Base-by-base conservation (phyloP, 345 rosid genomes). In the Raphanus raphanistrum region DNA sequence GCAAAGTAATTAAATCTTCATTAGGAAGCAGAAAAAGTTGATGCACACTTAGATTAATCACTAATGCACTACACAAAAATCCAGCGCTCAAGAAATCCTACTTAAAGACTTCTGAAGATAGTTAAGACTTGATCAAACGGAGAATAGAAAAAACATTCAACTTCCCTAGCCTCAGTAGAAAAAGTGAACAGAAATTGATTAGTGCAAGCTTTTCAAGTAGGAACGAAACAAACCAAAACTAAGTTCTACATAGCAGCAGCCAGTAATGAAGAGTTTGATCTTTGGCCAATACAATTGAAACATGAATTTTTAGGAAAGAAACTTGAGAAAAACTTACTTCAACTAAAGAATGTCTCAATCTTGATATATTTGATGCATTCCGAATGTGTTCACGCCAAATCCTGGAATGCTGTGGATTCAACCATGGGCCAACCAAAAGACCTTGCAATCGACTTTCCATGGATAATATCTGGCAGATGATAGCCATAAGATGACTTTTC, bases 351-450 rank as follows among this genome's bases (percentile, higher is more conserved):
- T 68, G 84, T 82, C 89, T 92, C 76, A 83, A 76, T 60, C 90
- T 81, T 21, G 76, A 81, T 79, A 92, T 29, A 75, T 83, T 85
- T 69, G 90, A 79, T 74, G 91, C 87, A 76, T 84, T 85, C 10
- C 86, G 79, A 71, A 86, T 74, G 73, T 81, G 84, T 84, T 83
- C 84, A 71, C 81, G 92, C 97, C 98, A 95, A 31, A 82, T 77
- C 76, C 73, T 83, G 73, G 84, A 76, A 82, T 89, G 84, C 12
- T 86, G 87, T 28, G 88, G 89, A 86, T 87, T 87, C 81, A 87
- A 75, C 99, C 97, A 95, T 76, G 99, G 97, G 82, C 99, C 99
- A 50, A 79, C 74, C 57, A 95, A 76, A 69, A 95, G 94, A 72
- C 99, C 99, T 74, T 36, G 92, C 85, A 95, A 76, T 54, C 91